Evolutionary conservation across 768 basidiomycete genomes (phyloP), one percentile per base, ranked within the genome.

Genomic region (Podaxis sp.): DNA sequence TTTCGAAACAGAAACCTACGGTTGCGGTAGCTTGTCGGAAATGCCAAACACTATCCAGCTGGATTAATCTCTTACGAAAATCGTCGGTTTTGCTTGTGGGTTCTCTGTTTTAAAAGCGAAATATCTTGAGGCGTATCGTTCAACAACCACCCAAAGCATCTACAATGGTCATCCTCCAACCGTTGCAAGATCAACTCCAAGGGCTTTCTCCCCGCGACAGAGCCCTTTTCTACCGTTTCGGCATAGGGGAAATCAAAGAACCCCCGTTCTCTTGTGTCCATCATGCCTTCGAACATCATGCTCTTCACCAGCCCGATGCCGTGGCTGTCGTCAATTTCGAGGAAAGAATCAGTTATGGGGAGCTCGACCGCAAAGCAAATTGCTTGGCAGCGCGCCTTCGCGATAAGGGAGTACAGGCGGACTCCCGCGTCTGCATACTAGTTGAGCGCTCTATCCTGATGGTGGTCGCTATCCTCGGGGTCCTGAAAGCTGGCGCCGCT

Each of bases 401-500:
- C 50, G 68, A 67, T 16, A 65, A 71, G 46, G 81, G 81, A 16
- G 74, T 87, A 40, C 63, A 67, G 14, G 74, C 77, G 10, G 82
- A 80, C 25, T 75, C 79, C 38, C 81, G 84, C 5, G 80, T 87
- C 37, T 83, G 82, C 62, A 71, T 86, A 42, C 75, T 87, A 11
- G 77, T 79, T 6, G 79, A 82, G 61, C 79, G 85, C 25, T 83
- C 80, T 18, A 80, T 86, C 40, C 65, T 72, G 11, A 79, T 84
- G 74, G 74, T 84, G 42, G 70, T 82, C 18, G 84, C 78, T 5
- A 82, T 87, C 50, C 68, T 86, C 16, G 81, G 79, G 18, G 73
- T 82, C 23, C 75, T 86, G 47, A 86, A 86, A 65, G 79, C 82
- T 9, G 84, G 84, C 4, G 84, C 77, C 14, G 78, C 82, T 2